Evolutionary conservation across 345 rosid genomes (phyloP).

Genomic region (Trapa incisa): DNA sequence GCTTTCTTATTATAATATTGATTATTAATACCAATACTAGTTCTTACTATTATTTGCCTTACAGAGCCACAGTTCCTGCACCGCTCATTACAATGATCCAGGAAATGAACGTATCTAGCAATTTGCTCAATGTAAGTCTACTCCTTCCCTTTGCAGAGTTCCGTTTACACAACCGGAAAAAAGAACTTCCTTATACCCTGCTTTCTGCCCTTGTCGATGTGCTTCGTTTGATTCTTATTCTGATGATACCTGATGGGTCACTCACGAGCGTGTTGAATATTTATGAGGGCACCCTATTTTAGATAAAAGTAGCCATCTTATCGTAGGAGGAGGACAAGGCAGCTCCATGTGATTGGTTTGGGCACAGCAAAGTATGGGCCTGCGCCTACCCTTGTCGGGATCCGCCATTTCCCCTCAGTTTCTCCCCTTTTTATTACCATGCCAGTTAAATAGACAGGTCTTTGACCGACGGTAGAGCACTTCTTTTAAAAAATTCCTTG

Average conservation of each 20-base stretch:
- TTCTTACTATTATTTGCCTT: neutral
- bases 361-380: conserved; percentile 1
- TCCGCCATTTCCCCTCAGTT: neutral
- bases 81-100: conserved; percentile 27
- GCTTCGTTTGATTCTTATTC: neutral
- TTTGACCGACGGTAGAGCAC: neutral
- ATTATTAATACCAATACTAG: too few species aligned
- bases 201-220: neutral
- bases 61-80: conserved; percentile 39
- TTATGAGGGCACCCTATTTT: neutral
- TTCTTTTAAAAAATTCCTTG: too few species aligned
- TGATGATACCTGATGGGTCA: neutral
- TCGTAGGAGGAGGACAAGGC: neutral
- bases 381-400: neutral
- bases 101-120: conserved; percentile 27
- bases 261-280: too few species aligned
- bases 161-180: neutral
- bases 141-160: neutral
- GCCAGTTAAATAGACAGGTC: neutral
- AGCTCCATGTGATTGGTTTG: neutral
- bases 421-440: neutral
- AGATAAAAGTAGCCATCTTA: neutral
- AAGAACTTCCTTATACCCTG: neutral
- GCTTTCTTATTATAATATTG: too few species aligned
- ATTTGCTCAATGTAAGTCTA: conserved; percentile 5